These are phyloP conservation scores for Vitis riparia DNA, from an alignment of 164 flowering plant genomes.

Conservation along the genomic window DNA sequence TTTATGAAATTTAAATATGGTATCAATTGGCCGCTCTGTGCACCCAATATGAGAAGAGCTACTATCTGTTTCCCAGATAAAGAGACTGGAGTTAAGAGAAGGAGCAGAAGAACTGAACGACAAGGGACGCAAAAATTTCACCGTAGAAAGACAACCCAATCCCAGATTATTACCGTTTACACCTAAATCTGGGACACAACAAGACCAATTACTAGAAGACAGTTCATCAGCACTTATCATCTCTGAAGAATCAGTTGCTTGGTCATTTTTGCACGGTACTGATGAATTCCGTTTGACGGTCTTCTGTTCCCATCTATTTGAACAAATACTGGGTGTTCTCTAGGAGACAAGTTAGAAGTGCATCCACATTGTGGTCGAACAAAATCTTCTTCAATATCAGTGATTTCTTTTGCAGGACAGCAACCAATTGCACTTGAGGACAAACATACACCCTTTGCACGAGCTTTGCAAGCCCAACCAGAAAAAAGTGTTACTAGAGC, in stretches of 20 bases:
- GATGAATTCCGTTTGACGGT: conserved; percentile 42
- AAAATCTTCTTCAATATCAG: conserved; percentile 37
- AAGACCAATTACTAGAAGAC: conserved; percentile 51
- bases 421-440: conserved; percentile 67
- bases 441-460: conserved; percentile 56
- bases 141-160: conserved; percentile 55
- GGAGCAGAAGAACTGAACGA: conserved; percentile 74
- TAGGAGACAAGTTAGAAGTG: conserved; percentile 28
- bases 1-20: conserved; percentile 91
- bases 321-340: conserved; percentile 13
- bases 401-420: conserved; percentile 56
- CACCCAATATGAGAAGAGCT: conserved; percentile 39
- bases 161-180: conserved; percentile 65
- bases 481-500: conserved; percentile 89
- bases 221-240: conserved; percentile 24
- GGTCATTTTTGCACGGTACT: conserved; percentile 17
- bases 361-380: conserved; percentile 38
- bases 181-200: conserved; percentile 94
- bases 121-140: conserved; percentile 74
- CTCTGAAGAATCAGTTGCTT: conserved; percentile 18
- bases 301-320: conserved; percentile 32
- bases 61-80: conserved; percentile 77
- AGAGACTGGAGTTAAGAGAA: conserved; percentile 88
- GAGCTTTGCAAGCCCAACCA: conserved; percentile 99
- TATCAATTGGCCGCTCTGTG: conserved; percentile 79